These are phyloP conservation scores for Talaromyces trachyspermus DNA, from an alignment of 495 filamentous ascomycete genomes.

Conservation along the genomic window DNA sequence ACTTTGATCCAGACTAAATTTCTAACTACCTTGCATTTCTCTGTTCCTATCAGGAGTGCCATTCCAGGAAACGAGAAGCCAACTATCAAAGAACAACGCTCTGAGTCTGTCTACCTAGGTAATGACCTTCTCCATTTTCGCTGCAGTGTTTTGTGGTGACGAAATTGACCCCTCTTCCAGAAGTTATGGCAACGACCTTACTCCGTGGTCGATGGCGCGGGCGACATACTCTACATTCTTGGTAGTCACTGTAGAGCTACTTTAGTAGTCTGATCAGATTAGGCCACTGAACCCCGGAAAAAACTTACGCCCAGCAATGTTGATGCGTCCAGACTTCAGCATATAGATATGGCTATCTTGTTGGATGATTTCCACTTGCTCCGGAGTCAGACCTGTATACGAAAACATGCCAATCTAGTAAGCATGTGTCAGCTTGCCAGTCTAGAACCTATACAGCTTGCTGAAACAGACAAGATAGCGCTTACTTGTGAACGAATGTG, in stretches of 20 bases:
- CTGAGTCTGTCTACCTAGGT: too few species aligned
- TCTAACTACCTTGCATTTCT: too few species aligned
- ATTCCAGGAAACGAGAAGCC: too few species aligned
- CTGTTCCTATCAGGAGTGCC: too few species aligned
- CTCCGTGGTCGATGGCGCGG: constrained; percentile 12
- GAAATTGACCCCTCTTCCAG: too few species aligned
- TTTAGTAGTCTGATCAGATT: too few species aligned
- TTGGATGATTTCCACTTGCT: constrained; percentile 15
- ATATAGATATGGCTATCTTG: constrained; percentile 20
- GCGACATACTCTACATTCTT: constrained; percentile 23
- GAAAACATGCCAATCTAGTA: constrained; percentile 33
- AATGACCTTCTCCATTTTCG: too few species aligned
- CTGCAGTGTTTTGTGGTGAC: too few species aligned
- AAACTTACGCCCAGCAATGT: constrained; percentile 25
- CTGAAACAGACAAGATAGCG: neutral
- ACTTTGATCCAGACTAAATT: too few species aligned
- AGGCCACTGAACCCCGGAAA: neutral
- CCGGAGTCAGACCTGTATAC: constrained; percentile 15
- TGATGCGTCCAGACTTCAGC: constrained; percentile 16
- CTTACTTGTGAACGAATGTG: constrained; percentile 12
- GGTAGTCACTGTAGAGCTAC: constrained; percentile 13
- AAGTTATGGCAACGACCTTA: constrained; percentile 2
- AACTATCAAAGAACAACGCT: too few species aligned
- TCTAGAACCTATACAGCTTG: constrained; percentile 9
- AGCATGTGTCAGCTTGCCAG: too few species aligned